Conservation (phyloP, 352 stramenopile species). For the Blastocystis sp. region DNA sequence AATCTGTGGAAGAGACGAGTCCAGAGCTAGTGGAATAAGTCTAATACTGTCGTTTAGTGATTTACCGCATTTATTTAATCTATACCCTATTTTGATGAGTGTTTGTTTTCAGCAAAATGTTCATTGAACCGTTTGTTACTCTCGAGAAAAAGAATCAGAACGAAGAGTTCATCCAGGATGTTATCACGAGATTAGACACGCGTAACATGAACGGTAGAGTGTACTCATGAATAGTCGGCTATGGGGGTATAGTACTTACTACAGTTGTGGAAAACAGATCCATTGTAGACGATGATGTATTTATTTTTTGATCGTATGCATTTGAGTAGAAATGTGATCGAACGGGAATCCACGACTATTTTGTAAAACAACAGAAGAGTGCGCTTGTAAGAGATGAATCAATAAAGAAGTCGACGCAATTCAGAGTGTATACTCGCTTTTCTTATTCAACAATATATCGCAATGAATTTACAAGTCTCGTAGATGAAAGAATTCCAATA, state of each 20-base stretch:
- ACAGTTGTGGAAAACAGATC: neutral
- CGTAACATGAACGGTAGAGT: neutral
- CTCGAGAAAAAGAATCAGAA: neutral
- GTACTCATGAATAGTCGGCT: neutral
- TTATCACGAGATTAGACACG: neutral
- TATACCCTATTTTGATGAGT: neutral
- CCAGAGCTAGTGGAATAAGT: neutral
- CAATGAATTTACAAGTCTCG: neutral
- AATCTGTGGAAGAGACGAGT: neutral
- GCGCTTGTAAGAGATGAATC: neutral
- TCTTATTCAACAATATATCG: neutral
- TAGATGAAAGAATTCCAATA: neutral
- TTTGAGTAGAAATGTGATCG: neutral
- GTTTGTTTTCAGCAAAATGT: neutral
- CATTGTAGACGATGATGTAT: neutral
- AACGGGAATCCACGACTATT: neutral
- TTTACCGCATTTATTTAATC: neutral
- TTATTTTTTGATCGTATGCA: neutral
- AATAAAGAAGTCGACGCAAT: slow-evolving; percentile 2
- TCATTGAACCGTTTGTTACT: neutral
- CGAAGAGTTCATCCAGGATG: neutral
- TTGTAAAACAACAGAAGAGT: neutral
- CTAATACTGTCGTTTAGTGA: neutral
- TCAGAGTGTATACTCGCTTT: neutral
- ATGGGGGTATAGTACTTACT: neutral